phyloP scores from a whole-genome alignment of 1,284 basidiomycete species.

The Puccinia horiana region DNA sequence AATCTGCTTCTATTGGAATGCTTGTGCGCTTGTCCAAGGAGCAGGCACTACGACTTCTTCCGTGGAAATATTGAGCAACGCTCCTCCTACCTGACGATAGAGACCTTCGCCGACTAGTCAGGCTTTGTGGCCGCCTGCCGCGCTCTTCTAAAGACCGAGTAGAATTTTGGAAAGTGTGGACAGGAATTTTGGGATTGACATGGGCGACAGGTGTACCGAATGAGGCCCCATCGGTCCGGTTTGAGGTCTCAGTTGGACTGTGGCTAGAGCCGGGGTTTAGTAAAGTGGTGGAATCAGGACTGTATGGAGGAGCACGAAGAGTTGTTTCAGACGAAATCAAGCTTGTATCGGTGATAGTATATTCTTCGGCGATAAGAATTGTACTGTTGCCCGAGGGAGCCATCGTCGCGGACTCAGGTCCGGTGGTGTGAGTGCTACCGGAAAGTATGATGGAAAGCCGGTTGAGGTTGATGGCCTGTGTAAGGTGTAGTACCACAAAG shows the following conservation, averaged over 20 bases:
- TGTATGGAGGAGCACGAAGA: background rate
- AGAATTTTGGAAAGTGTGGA: background rate
- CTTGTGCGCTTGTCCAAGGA: background rate
- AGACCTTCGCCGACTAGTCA: background rate
- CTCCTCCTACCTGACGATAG: background rate
- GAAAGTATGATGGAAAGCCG: conserved; percentile 6
- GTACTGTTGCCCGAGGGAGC: conserved; percentile 15
- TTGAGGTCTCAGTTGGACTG: background rate
- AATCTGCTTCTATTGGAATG: conserved; percentile 9
- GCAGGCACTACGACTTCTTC: conserved; percentile 23
- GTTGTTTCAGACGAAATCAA: background rate
- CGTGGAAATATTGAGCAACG: background rate
- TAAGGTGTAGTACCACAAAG: conserved; percentile 18
- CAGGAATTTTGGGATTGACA: background rate
- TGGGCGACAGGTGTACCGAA: background rate
- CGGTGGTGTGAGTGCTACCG: conserved; percentile 11
- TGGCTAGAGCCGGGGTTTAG: background rate
- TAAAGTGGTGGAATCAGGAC: background rate
- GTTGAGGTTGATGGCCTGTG: conserved; percentile 26
- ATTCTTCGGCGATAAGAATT: conserved; percentile 19
- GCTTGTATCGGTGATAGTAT: conserved; percentile 23
- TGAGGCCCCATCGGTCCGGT: background rate
- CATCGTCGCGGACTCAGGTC: background rate
- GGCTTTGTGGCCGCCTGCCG: background rate
- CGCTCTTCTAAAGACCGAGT: background rate